Conservation (phyloP, 2,329 filamentous ascomycete species). For the Trichophyton mentagrophytes region DNA sequence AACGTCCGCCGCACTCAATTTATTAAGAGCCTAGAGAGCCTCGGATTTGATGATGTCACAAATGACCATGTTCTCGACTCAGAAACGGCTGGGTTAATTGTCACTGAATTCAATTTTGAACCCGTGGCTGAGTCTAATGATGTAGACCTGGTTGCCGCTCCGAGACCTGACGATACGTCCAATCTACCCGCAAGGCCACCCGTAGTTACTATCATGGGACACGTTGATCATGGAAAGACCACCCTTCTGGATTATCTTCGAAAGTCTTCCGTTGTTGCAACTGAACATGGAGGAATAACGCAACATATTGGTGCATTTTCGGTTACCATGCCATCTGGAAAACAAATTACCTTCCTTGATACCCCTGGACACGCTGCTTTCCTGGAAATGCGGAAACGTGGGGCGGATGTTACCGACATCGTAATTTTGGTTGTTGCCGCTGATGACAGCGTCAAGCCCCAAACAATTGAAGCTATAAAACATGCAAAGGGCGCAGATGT, state of each 20-base stretch:
- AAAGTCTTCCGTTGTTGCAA: slow-evolving; percentile 79
- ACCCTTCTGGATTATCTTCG: slow-evolving; percentile 88
- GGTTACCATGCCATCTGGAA: slow-evolving; percentile 72
- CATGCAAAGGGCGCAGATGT: slow-evolving; percentile 79
- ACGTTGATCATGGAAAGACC: slow-evolving; percentile 97
- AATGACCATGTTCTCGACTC: slow-evolving; percentile 78
- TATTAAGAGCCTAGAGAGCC: slow-evolving; percentile 59
- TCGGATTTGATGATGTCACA: slow-evolving; percentile 79
- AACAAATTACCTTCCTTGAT: slow-evolving; percentile 89
- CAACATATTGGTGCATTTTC: slow-evolving; percentile 98
- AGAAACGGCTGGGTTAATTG: slow-evolving; percentile 80
- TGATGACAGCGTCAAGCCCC: slow-evolving; percentile 94
- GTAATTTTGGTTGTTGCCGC: slow-evolving; percentile 91
- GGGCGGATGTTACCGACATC: slow-evolving; percentile 92
- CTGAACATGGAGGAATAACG: slow-evolving; percentile 92
- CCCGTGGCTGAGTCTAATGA: slow-evolving; percentile 55
- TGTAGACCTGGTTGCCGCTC: slow-evolving; percentile 60
- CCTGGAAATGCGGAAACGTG: slow-evolving; percentile 85
- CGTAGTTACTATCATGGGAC: slow-evolving; percentile 97
- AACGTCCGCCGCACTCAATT: slow-evolving; percentile 60
- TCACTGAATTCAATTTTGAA: slow-evolving; percentile 85
- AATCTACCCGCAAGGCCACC: slow-evolving; percentile 64
- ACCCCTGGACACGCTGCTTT: slow-evolving; percentile 95
- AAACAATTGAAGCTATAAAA: slow-evolving; percentile 91
- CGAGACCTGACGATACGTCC: slow-evolving; percentile 55